Evolutionary conservation across 2,329 filamentous ascomycete species (phyloP).

Genomic region (Cordyceps farinosa): DNA sequence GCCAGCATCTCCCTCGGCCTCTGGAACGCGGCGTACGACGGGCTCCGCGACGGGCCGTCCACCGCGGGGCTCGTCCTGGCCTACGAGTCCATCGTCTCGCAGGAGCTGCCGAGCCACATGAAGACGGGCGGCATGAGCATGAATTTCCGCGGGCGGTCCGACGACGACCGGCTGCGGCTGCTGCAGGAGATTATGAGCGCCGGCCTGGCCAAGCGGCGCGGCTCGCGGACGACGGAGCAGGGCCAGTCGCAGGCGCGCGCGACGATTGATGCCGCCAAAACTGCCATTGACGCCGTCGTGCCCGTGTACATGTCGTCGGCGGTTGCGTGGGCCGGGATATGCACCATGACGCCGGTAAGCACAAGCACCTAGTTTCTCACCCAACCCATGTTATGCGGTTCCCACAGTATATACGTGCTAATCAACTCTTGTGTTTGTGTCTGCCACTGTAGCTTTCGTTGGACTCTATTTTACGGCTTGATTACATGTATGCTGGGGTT

Average conservation of each 20-base stretch:
- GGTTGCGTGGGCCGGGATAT: constrained; percentile 36
- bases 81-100: constrained; percentile 35
- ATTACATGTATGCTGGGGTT: constrained; percentile 30
- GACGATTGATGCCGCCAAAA: constrained; percentile 28
- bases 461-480: constrained; percentile 33
- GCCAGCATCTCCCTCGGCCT: constrained; percentile 27
- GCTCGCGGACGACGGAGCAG: constrained; percentile 25
- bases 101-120: constrained; percentile 32
- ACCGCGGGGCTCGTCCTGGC: constrained; percentile 32
- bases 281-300: constrained; percentile 27
- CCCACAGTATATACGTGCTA: neutral
- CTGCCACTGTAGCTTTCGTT: constrained; percentile 30
- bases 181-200: constrained; percentile 30
- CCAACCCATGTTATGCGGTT: neutral
- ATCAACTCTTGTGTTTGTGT: neutral
- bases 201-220: constrained; percentile 29
- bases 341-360: constrained; percentile 36
- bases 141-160: constrained; percentile 22
- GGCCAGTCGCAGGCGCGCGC: constrained; percentile 28
- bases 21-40: constrained; percentile 36
- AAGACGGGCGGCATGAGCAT: constrained; percentile 30
- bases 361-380: neutral
- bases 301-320: constrained; percentile 28
- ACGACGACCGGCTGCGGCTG: constrained; percentile 28
- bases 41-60: constrained; percentile 28